Evolutionary conservation across 179 eudicot genomes (phyloP).

Genomic region (Corrigiola litoralis): DNA sequence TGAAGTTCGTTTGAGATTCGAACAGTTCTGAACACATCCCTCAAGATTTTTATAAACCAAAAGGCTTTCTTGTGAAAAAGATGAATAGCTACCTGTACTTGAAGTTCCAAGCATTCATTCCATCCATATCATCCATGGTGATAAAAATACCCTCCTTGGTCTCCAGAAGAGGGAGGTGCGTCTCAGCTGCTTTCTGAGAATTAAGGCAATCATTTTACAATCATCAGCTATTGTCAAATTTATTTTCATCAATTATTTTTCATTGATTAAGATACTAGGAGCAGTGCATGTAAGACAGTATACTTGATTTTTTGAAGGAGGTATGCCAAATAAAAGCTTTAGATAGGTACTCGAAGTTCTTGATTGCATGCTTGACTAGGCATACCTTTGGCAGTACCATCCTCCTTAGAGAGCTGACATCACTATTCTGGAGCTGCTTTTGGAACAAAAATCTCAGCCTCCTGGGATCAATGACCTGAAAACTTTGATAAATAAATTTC

Average conservation of each 20-base stretch:
- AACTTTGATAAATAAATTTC: neutral
- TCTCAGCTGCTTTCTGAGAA: slow-evolving; percentile 75
- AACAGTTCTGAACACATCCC: neutral
- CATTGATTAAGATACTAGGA: too few relatives aligned
- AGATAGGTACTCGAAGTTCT: too few relatives aligned
- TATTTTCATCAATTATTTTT: neutral
- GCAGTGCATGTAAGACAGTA: too few relatives aligned
- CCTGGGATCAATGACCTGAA: slow-evolving; percentile 51
- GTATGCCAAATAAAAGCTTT: too few relatives aligned
- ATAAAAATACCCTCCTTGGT: slow-evolving; percentile 66
- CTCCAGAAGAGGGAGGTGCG: slow-evolving; percentile 58
- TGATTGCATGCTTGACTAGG: too few relatives aligned
- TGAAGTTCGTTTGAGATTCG: too few relatives aligned
- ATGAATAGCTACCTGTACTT: slow-evolving; percentile 59
- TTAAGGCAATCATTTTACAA: neutral
- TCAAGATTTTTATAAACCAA: neutral
- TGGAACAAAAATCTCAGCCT: slow-evolving; percentile 64
- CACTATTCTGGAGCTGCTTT: slow-evolving; percentile 84
- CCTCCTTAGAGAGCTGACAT: slow-evolving; percentile 66
- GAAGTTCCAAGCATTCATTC: slow-evolving; percentile 71
- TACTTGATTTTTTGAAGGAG: too few relatives aligned
- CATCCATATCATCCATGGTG: slow-evolving; percentile 76
- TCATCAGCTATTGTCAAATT: neutral
- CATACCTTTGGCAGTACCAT: slow-evolving; percentile 91
- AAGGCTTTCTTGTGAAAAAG: neutral